These are phyloP conservation scores for Craterostigma plantagineum DNA, from an alignment of 257 asterid genomes.

Conservation along the genomic window DNA sequence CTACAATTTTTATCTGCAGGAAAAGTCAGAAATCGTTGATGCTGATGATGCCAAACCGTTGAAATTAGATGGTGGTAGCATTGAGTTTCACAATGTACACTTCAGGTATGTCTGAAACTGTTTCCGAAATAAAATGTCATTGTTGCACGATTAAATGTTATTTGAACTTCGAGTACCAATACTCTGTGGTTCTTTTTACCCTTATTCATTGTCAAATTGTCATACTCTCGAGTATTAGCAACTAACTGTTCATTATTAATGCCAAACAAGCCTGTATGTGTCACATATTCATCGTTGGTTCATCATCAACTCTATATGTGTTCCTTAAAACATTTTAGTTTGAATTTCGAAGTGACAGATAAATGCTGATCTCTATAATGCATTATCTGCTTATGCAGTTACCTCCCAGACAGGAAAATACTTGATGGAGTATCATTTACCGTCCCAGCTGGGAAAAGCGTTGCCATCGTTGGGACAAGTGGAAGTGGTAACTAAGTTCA, in stretches of 20 bases:
- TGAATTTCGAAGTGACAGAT: neutral
- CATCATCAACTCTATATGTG: too few relatives aligned
- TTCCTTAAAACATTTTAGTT: too few relatives aligned
- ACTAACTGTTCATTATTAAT: constrained; percentile 3
- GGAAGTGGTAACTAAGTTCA: constrained; percentile 62
- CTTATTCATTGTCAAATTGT: too few relatives aligned
- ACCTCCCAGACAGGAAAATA: constrained; percentile 75
- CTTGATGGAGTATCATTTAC: constrained; percentile 76
- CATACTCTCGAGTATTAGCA: too few relatives aligned
- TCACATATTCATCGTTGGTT: too few relatives aligned
- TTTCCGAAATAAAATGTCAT: too few relatives aligned
- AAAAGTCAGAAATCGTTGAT: constrained; percentile 64
- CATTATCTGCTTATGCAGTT: constrained; percentile 19
- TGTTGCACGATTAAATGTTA: too few relatives aligned
- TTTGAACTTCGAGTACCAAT: too few relatives aligned
- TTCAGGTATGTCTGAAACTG: constrained; percentile 48
- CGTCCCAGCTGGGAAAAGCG: constrained; percentile 96
- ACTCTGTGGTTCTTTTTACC: too few relatives aligned
- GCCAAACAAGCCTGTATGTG: too few relatives aligned
- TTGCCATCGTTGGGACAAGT: constrained; percentile 98
- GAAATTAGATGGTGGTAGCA: constrained; percentile 46
- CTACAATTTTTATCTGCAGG: constrained; percentile 27
- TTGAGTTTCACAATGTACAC: constrained; percentile 74
- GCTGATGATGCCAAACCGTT: constrained; percentile 51
- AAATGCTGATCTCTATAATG: neutral